Base-by-base conservation (phyloP, 176 grass and related monocot genomes). In the Triticum monococcum region DNA sequence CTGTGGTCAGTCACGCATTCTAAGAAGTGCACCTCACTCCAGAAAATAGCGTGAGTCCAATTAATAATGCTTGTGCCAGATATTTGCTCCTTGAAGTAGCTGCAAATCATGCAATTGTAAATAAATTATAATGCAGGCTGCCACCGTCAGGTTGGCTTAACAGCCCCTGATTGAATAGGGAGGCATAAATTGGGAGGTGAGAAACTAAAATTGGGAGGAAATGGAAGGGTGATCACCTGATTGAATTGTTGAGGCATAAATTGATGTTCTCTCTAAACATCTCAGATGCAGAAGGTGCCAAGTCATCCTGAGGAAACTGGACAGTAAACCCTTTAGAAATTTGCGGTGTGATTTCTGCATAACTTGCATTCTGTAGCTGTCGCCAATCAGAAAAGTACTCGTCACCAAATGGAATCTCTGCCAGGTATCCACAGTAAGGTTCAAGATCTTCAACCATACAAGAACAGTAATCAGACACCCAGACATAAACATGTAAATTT, bases 401-500 rank as follows among this genome's bases (percentile, higher is more conserved):
- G 5, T 74, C 1, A 14, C 22, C 10, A 72, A 72, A 43, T 43
- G 22, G 69, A 72, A 72, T 24, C 10, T 13, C 24, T 11, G 22
- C 9, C 69, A 13, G 5, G 69, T 72, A 72, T 72, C 69, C 69
- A 72, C 37, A 72, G 0, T 41, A 72, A 74, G n/a, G 40, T 46
- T 46, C 71, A 74, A 74, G 71, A 8, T 17, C 2, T 3, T 1
- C 40, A 74, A 16, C n/a, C 3, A 0, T 0, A 45, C 71, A 73
- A 3, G 32, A 32, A 32, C 2, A n/a, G 26, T 28, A 30, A 30
- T 0, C 0, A 35, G 71, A 43, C 10, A 72, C 40, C 11, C 8
- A 80, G 26, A 80, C 79, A 63, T 88, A 88, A 69, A 90, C 82
- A 83, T 86, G 79, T 0, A 82, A 85, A 56, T 37, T 20, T 7